Base-by-base conservation (phyloP, 73 alveolate genomes). In the Breviolum minutum region DNA sequence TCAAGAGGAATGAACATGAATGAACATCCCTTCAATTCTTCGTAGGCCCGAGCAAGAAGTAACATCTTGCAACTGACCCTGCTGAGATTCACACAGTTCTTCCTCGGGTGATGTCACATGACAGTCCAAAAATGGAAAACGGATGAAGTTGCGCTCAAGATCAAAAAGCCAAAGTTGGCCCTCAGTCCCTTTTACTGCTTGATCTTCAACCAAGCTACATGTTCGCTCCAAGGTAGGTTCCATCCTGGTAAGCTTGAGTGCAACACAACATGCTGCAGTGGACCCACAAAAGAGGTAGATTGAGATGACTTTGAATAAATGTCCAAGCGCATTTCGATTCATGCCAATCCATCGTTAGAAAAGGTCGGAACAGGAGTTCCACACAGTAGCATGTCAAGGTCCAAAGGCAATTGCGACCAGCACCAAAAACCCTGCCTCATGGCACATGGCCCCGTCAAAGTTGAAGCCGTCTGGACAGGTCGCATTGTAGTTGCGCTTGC, bases 391-490 rank as follows among this genome's bases (percentile, higher is more conserved):
- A 40, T 40, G 0, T 40, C 54, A 40, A 40, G 54, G 54, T 40
- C 54, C 54, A 40, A 40, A 40, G 54, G 54, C 54, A 40, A 40
- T 40, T 40, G 54, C 54, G 54, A 40, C 54, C 54, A 40, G 54
- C 54, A 40, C 26, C 82, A 71, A 27, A 40, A 40, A 40, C 63
- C 85, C 73, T 9, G 79, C 98, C 98, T 92, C 98, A 66, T 92
- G 98, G 80, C 98, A 92, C 98, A 92, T 92, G 90, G 61, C 90
- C 20, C 98, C 98, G 27, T 92, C 98, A 62, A 92, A 92, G 80
- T 92, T 74, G 98, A 92, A 92, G 80, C 98, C 90, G 22, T 92
- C 98, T 6, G 98, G 98, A 80, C 98, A 92, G 68, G 70, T 63
- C 12, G 63, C 66, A 48, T 73, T 92, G 91, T 32, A 92, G 90